These are phyloP conservation scores for Salix dunnii DNA, from an alignment of 345 rosid species.

Conservation along the genomic window DNA sequence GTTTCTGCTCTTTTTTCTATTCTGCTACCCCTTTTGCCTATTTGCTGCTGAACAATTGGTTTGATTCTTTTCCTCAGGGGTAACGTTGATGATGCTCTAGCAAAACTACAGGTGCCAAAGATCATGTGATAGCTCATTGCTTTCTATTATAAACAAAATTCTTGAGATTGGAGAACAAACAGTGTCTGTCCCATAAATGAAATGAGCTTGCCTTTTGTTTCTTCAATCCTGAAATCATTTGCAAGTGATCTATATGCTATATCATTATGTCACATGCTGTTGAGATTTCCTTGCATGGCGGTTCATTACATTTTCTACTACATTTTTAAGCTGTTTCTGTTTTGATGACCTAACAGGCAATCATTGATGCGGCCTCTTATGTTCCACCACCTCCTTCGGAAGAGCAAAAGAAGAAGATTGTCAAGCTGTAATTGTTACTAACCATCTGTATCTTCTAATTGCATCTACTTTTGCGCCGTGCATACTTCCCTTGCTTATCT, in stretches of 20 bases:
- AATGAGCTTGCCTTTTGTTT: background rate
- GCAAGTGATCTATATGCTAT: background rate
- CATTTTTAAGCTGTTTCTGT: background rate
- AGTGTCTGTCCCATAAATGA: background rate
- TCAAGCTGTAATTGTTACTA: constrained; percentile 51
- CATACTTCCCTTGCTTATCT: background rate
- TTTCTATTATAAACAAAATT: background rate
- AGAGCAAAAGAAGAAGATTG: constrained; percentile 93
- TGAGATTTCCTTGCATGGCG: background rate
- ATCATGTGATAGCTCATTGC: background rate
- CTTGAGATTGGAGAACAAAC: background rate
- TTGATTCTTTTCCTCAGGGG: constrained; percentile 54
- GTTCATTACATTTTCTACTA: background rate
- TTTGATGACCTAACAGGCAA: constrained; percentile 47
- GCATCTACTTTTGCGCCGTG: constrained; percentile 3
- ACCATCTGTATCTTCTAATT: background rate
- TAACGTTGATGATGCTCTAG: constrained; percentile 82
- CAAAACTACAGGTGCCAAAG: constrained; percentile 71
- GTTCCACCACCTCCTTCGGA: constrained; percentile 98
- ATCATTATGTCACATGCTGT: background rate
- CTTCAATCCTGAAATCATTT: background rate
- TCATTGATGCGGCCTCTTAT: constrained; percentile 85
- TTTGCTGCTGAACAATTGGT: constrained; percentile 3
- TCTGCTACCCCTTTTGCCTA: background rate
- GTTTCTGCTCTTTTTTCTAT: constrained; percentile 16